Conservation (phyloP, 1,284 basidiomycete species). For the Irpex rosettiformis region DNA sequence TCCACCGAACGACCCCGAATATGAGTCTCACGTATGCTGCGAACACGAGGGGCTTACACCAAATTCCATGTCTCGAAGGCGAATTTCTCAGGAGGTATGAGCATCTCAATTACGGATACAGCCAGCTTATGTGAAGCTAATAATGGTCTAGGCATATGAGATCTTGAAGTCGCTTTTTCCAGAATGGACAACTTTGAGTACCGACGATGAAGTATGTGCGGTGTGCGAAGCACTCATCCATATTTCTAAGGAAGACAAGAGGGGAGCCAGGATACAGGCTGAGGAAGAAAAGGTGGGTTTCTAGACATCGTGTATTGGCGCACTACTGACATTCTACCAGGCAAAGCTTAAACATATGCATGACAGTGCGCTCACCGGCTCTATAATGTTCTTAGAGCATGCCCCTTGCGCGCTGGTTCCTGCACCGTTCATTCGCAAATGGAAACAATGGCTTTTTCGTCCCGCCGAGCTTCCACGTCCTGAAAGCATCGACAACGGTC, state of each 20-base stretch:
- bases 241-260: conserved; percentile 54
- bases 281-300: conserved; percentile 69
- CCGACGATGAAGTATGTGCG: conserved; percentile 49
- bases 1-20: conserved; percentile 57
- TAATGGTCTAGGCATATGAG: conserved; percentile 43
- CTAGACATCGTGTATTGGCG: conserved; percentile 9
- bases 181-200: conserved; percentile 54
- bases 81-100: conserved; percentile 55
- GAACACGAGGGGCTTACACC: conserved; percentile 61
- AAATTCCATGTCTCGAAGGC: conserved; percentile 50
- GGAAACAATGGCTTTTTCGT: conserved; percentile 65
- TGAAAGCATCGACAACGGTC: conserved; percentile 53
- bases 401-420: conserved; percentile 57
- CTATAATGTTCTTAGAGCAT: conserved; percentile 40
- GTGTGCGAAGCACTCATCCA: conserved; percentile 57
- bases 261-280: conserved; percentile 53
- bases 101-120: not conserved
- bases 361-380: conserved; percentile 47
- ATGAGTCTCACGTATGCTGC: conserved; percentile 57
- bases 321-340: conserved; percentile 30
- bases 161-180: conserved; percentile 60
- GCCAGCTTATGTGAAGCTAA: not conserved
- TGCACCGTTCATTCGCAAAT: conserved; percentile 55
- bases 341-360: conserved; percentile 58
- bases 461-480: conserved; percentile 58